Evolutionary conservation across 805 yeast species (phyloP).

Genomic region (Wickerhamomyces subpelliculosus): DNA sequence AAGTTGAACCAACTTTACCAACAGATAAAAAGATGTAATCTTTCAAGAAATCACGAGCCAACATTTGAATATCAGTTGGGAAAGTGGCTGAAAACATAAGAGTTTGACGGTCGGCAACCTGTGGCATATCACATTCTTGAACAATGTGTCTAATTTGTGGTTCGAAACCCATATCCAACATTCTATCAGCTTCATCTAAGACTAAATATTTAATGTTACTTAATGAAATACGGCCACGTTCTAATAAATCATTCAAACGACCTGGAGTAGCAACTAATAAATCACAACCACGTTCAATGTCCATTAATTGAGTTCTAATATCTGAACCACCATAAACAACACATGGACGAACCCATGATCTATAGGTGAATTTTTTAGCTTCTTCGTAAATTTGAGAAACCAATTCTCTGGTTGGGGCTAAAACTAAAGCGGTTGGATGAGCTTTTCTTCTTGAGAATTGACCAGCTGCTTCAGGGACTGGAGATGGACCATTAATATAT

Average conservation of each 20-base stretch:
- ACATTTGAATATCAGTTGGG: constrained; percentile 95
- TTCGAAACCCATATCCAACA: constrained; percentile 99
- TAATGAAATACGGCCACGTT: constrained; percentile 89
- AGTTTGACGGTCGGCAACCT: constrained; percentile 85
- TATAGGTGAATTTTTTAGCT: constrained; percentile 89
- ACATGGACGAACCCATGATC: constrained; percentile 97
- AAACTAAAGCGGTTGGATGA: constrained; percentile 86
- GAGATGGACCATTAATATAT: constrained; percentile 80
- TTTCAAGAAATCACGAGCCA: constrained; percentile 95
- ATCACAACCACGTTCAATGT: constrained; percentile 90
- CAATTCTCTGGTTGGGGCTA: constrained; percentile 99
- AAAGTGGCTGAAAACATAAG: constrained; percentile 98
- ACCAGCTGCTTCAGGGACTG: constrained; percentile 36
- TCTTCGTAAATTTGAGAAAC: constrained; percentile 96
- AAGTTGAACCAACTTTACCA: constrained; percentile 98
- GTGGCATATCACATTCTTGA: constrained; percentile 97
- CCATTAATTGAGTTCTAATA: constrained; percentile 78
- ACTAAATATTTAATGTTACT: constrained; percentile 88
- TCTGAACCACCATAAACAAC: constrained; percentile 99
- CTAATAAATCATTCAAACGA: constrained; percentile 91
- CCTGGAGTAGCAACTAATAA: constrained; percentile 98
- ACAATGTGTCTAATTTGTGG: constrained; percentile 98
- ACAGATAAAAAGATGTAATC: constrained; percentile 94
- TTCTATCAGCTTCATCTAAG: constrained; percentile 98
- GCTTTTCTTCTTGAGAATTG: constrained; percentile 68